phyloP scores from a whole-genome alignment of 176 grass and related monocot genomes.

The Cocos nucifera region DNA sequence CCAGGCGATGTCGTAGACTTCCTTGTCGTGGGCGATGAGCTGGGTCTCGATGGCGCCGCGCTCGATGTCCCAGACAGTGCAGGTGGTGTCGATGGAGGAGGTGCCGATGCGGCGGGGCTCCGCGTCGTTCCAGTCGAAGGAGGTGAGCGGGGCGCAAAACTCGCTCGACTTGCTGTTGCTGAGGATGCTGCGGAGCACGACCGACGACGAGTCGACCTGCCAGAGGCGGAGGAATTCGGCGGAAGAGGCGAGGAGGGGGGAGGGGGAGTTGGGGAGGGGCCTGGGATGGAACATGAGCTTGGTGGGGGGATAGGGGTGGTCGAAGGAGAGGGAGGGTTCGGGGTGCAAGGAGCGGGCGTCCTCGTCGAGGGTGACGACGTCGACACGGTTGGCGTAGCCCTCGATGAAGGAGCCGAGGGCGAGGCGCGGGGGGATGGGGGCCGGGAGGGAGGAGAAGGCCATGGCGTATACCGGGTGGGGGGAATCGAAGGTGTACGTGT shows the following conservation, averaged over 20 bases:
- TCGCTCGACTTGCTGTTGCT: slow-evolving; percentile 84
- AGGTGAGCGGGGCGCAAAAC: slow-evolving; percentile 88
- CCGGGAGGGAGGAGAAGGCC: slow-evolving; percentile 50
- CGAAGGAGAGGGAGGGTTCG: slow-evolving; percentile 72
- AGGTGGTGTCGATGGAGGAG: slow-evolving; percentile 96
- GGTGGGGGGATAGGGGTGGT: slow-evolving; percentile 83
- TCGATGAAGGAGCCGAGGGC: slow-evolving; percentile 85
- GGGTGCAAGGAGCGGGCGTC: slow-evolving; percentile 51
- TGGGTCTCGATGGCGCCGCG: slow-evolving; percentile 90
- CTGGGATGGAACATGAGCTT: slow-evolving; percentile 89
- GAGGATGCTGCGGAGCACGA: slow-evolving; percentile 58
- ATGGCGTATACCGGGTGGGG: slow-evolving; percentile 87
- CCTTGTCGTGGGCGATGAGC: slow-evolving; percentile 99
- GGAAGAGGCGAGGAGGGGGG: slow-evolving; percentile 65
- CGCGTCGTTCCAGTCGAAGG: slow-evolving; percentile 88
- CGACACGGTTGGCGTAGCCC: slow-evolving; percentile 69
- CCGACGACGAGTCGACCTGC: slow-evolving; percentile 38
- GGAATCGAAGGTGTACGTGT: slow-evolving; percentile 78
- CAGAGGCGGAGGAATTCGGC: slow-evolving; percentile 76
- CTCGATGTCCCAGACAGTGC: slow-evolving; percentile 94
- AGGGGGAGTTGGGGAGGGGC: slow-evolving; percentile 8
- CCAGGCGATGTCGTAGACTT: slow-evolving; percentile 98
- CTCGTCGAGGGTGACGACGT: slow-evolving; percentile 66
- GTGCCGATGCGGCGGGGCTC: slow-evolving; percentile 77
- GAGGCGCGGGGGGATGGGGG: slow-evolving; percentile 40